Percentiles rank a stretch among this genome's conserved stretches.
Evolutionary conservation across 1,284 basidiomycete genomes (phyloP).

Genomic region (Apiotrichum brassicae): DNA sequence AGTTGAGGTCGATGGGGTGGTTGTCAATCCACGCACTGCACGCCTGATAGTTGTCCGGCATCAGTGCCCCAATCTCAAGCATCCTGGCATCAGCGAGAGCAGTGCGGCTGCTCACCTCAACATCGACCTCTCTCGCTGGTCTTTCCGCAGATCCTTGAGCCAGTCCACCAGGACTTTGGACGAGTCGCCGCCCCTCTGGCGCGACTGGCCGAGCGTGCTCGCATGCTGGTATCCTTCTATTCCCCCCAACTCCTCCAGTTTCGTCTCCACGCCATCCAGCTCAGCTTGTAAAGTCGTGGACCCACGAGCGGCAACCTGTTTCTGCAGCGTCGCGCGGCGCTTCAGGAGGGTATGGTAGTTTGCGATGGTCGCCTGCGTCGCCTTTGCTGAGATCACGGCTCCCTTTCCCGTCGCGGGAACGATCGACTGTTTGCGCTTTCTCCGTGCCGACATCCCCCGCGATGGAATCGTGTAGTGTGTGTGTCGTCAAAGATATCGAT

Average conservation of each 20-base stretch:
- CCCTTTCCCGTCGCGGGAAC: not conserved
- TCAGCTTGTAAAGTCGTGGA: conserved; percentile 6
- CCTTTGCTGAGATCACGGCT: conserved; percentile 23
- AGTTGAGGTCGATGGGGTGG: conserved; percentile 70
- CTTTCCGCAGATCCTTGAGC: conserved; percentile 54
- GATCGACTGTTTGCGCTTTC: conserved; percentile 13
- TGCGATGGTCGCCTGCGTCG: conserved; percentile 41
- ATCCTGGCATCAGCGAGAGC: conserved; percentile 51
- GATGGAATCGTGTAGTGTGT: no score
- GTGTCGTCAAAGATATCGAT: no score
- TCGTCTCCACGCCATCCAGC: conserved; percentile 53
- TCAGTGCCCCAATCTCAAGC: conserved; percentile 78
- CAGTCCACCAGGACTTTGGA: conserved; percentile 69
- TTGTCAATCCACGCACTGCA: conserved; percentile 64
- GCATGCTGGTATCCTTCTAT: conserved; percentile 71
- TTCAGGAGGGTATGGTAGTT: conserved; percentile 43
- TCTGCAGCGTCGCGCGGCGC: conserved; percentile 26
- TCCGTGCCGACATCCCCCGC: no score
- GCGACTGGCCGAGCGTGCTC: conserved; percentile 69
- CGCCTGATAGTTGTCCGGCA: conserved; percentile 66
- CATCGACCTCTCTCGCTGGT: conserved; percentile 11
- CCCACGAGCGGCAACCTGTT: conserved; percentile 5
- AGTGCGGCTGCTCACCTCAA: conserved; percentile 1
- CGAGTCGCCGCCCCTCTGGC: conserved; percentile 74
- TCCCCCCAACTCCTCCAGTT: conserved; percentile 65